A percentile compares a stretch with the other conserved stretches of the same genome.
These are phyloP conservation scores for Teunomyces funiuensis DNA, from an alignment of 805 yeast species.

Conservation along the genomic window DNA sequence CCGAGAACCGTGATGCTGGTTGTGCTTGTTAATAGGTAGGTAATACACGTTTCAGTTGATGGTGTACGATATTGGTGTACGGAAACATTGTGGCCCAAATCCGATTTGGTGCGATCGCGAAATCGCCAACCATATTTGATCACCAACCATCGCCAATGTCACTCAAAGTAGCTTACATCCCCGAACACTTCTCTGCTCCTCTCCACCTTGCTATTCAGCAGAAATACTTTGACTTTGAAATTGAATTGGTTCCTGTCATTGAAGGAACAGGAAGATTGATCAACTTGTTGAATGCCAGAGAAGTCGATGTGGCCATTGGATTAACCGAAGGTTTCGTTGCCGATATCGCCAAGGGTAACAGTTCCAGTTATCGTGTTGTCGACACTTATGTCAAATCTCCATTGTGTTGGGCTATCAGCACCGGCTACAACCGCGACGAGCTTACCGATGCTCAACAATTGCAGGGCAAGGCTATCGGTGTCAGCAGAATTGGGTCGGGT, in stretches of 20 bases:
- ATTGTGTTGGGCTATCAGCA: conserved; percentile 85
- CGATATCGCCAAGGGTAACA: conserved; percentile 72
- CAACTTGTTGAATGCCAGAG: conserved; percentile 60
- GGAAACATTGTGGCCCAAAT: not conserved
- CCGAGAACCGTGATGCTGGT: conserved; percentile 12
- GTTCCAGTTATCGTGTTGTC: conserved; percentile 54
- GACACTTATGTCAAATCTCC: conserved; percentile 89
- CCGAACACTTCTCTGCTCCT: conserved; percentile 92
- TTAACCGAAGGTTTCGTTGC: conserved; percentile 89
- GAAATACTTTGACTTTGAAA: conserved; percentile 55
- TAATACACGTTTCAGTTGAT: not conserved
- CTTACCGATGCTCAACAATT: conserved; percentile 52
- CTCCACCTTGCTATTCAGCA: conserved; percentile 66
- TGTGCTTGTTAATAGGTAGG: conserved; percentile 20
- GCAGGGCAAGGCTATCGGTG: conserved; percentile 66
- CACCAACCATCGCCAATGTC: conserved; percentile 7
- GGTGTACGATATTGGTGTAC: not conserved
- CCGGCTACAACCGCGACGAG: conserved; percentile 64
- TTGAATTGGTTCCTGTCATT: conserved; percentile 67
- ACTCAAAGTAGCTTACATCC: conserved; percentile 74
- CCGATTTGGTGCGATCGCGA: not conserved
- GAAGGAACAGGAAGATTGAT: conserved; percentile 90
- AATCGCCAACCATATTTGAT: not conserved
- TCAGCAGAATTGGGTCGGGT: conserved; percentile 87
- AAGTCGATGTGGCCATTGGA: conserved; percentile 82